Evolutionary conservation across 495 filamentous ascomycete species (phyloP).

Genomic region (Zalerion maritima): DNA sequence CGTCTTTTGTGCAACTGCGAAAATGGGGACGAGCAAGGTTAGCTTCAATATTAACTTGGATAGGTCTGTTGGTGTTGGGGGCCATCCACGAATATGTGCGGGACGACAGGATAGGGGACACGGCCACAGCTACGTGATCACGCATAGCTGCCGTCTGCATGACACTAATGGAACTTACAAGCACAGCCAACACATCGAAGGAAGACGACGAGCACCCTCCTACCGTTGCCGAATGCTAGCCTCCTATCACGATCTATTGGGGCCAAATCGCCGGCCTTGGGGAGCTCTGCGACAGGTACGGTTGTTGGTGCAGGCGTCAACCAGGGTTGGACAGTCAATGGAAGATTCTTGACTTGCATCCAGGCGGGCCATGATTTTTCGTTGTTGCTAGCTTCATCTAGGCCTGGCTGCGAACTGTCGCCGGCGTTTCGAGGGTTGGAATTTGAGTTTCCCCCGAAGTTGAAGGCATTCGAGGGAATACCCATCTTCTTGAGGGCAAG

Average conservation of each 20-base stretch:
- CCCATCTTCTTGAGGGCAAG: slow-evolving; percentile 31
- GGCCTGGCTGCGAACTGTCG: slow-evolving; percentile 8
- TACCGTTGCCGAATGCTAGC: slow-evolving; percentile 21
- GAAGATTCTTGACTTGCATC: slow-evolving; percentile 27
- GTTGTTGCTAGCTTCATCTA: slow-evolving; percentile 14
- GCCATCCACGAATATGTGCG: not conserved
- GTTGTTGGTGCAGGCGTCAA: slow-evolving; percentile 29
- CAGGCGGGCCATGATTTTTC: slow-evolving; percentile 17
- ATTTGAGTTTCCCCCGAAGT: slow-evolving; percentile 9
- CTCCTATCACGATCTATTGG: slow-evolving; percentile 30
- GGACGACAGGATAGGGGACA: slow-evolving; percentile 1
- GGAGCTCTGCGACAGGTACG: slow-evolving; percentile 25
- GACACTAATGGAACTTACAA: slow-evolving; percentile 16
- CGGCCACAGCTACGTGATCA: no score
- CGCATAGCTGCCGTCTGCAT: no score
- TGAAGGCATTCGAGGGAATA: slow-evolving; percentile 23
- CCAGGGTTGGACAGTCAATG: slow-evolving; percentile 32
- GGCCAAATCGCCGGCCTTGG: slow-evolving; percentile 29
- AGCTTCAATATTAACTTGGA: no score
- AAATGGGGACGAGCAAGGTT: not conserved
- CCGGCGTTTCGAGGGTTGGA: slow-evolving; percentile 14
- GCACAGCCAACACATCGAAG: slow-evolving; percentile 43
- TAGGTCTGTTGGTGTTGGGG: no score
- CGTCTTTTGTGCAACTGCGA: slow-evolving; percentile 39
- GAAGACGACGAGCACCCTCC: slow-evolving; percentile 33